phyloP scores from a whole-genome alignment of 192 early-diverging fungal genomes.

The Oehlia diaphana region DNA sequence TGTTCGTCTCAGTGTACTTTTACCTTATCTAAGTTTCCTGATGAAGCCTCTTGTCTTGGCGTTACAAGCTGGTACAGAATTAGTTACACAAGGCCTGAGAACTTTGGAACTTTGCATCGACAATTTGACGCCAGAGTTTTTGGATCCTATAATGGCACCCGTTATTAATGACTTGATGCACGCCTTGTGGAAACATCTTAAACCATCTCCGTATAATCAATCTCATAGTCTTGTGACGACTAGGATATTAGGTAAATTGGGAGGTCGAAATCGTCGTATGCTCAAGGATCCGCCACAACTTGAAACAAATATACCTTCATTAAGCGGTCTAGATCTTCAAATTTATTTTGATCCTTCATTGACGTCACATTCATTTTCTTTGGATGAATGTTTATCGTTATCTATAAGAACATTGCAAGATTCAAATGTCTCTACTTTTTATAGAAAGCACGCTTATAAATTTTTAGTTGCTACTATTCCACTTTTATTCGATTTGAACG shows the following conservation, averaged over 20 bases:
- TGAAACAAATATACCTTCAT: slow-evolving; percentile 39
- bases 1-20: slow-evolving; percentile 87
- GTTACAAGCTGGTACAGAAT: slow-evolving; percentile 85
- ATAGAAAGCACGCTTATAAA: slow-evolving; percentile 62
- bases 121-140: slow-evolving; percentile 94
- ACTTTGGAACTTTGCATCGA: slow-evolving; percentile 98
- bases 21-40: slow-evolving; percentile 89
- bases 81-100: slow-evolving; percentile 93
- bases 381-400: slow-evolving; percentile 59
- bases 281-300: slow-evolving; percentile 70
- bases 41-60: slow-evolving; percentile 97
- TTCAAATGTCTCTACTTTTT: slow-evolving; percentile 46
- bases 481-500: slow-evolving; percentile 66
- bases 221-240: slow-evolving; percentile 82
- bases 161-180: slow-evolving; percentile 94
- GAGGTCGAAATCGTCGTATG: slow-evolving; percentile 93
- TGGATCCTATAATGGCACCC: slow-evolving; percentile 94
- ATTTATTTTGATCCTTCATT: slow-evolving; percentile 57
- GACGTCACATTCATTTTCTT: slow-evolving; percentile 51
- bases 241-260: slow-evolving; percentile 95
- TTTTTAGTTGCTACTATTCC: slow-evolving; percentile 69
- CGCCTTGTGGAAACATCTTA: slow-evolving; percentile 89
- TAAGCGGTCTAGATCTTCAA: slow-evolving; percentile 59
- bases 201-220: slow-evolving; percentile 82
- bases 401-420: slow-evolving; percentile 58